Base-by-base conservation (phyloP, 257 asterid genomes). In the Penstemon newberryi region DNA sequence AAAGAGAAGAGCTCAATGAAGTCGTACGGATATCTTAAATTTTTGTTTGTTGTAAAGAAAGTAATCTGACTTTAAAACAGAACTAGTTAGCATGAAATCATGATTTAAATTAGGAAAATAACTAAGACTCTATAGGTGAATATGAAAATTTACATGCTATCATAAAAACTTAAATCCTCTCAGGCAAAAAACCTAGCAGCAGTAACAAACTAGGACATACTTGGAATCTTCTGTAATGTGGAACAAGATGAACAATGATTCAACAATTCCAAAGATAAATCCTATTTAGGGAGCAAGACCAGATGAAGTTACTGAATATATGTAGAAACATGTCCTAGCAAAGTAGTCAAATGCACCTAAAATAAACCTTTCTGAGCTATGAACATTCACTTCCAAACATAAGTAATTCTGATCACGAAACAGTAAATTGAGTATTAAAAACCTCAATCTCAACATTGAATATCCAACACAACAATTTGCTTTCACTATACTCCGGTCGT, bases 261-360 rank as follows among this genome's bases (percentile, higher is more conserved):
- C 96, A 56, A 91, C 97, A n/a, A 96, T 89, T 84, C 91, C 99
- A 38, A 97, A 97, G 79, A 94, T 91, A 79, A 91, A 89, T 51
- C 82, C 96, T 63, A 94, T 91, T 86, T 94, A 97, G 39, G 97
- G 96, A 78, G 97, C 89, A 82, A 94, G 96, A 57, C 99, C 99
- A 51, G 93, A 84, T 49, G 96, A 78, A 47, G 99, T 94, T 60
- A 87, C 96, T 55, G 86, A 82, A 84, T 89, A 94, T 84, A 87
- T 91, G 82, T 91, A 89, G 42, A 77, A 80, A 62, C 97, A 94
- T 5, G 97, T 94, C 86, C 86, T 87, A 25, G 83, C 84, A 69
- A 25, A 25, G 33, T 25, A 25, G 33, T 1, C 33, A 25, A 25
- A 25, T 25, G 33, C 2, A 25, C 33, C 33, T 25, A 2, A 25